Evolutionary conservation across 805 yeast genomes (phyloP), one percentile per base, ranked within the genome.

Genomic region (Saccharomycopsis fibuligera): DNA sequence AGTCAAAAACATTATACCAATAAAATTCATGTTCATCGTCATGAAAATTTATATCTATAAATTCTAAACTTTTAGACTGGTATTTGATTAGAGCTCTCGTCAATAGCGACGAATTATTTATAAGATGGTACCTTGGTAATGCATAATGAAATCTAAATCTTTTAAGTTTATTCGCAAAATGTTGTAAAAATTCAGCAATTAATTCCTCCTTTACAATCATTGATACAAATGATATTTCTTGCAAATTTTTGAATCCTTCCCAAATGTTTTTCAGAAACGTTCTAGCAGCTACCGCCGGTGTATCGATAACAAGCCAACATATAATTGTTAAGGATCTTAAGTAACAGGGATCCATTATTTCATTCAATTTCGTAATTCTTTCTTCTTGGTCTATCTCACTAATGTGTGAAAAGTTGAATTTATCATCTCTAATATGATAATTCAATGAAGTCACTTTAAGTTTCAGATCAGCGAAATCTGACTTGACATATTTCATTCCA

Each of bases 91-190:
- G 39, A 5, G 27, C n/a, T 12, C 22, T 31, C 4, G 39, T 24
- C 10, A 50, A 10, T n/a, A 10, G 16, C 24, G 50, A 43, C n/a
- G 30, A 25, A 2, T 27, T 37, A 29, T 44, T 40, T 14, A 43
- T 42, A 9, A 35, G 19, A 25, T 47, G 35, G 12, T 29, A 10
- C 14, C 46, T 29, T 16, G 54, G 50, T 4, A 36, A 22, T 9
- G 43, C 33, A 36, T 44, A 47, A 44, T 50, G 54, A 25, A 50
- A 50, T 19, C 54, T 46, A 33, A 50, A 50, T 21, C 54, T 31
- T 25, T 47, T 38, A 36, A 50, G 35, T 24, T 36, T 35, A 23
- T 37, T 29, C 12, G n/a, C 16, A 9, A 17, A 35, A 12, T 24
- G 19, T 27, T 31, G n/a, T 1, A 50, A 25, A 33, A 50, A 50